These are phyloP conservation scores for Vigna nakashimae DNA, from an alignment of 306 rosid species.

Conservation along the genomic window DNA sequence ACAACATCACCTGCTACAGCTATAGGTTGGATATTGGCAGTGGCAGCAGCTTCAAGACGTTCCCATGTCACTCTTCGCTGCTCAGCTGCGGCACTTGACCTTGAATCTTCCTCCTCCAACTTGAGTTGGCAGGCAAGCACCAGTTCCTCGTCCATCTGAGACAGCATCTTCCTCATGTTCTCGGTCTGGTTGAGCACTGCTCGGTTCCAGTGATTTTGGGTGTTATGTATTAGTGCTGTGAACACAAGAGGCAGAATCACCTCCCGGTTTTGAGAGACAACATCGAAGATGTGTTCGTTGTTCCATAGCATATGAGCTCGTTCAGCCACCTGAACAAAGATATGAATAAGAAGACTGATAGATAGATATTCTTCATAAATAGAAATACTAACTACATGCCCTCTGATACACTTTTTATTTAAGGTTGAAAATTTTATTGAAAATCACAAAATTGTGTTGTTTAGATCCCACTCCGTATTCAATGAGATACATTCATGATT, in stretches of 20 bases:
- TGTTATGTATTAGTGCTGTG: slow-evolving; percentile 68
- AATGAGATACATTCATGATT: background rate
- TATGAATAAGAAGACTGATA: background rate
- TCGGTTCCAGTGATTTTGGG: slow-evolving; percentile 78
- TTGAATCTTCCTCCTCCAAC: slow-evolving; percentile 65
- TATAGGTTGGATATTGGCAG: slow-evolving; percentile 37
- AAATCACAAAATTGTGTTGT: background rate
- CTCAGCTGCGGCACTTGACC: slow-evolving; percentile 60
- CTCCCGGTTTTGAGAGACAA: slow-evolving; percentile 66
- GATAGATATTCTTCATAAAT: background rate
- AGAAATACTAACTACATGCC: background rate
- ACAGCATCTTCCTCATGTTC: slow-evolving; percentile 68
- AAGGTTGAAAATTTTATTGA: background rate
- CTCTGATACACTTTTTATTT: background rate
- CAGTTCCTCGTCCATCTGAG: slow-evolving; percentile 79
- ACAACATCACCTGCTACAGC: slow-evolving; percentile 47
- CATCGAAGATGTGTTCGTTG: slow-evolving; percentile 69
- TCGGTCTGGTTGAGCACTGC: slow-evolving; percentile 74
- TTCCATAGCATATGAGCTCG: slow-evolving; percentile 84
- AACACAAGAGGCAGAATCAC: slow-evolving; percentile 71
- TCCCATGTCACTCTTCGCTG: slow-evolving; percentile 53
- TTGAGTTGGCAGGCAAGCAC: slow-evolving; percentile 67
- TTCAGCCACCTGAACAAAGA: slow-evolving; percentile 72
- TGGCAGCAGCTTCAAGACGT: slow-evolving; percentile 18
- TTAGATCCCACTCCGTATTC: background rate